Percentiles rank a stretch among this genome's conserved stretches.
phyloP scores from a whole-genome alignment of 306 rosid genomes.

The Sechiopsis laciniata region DNA sequence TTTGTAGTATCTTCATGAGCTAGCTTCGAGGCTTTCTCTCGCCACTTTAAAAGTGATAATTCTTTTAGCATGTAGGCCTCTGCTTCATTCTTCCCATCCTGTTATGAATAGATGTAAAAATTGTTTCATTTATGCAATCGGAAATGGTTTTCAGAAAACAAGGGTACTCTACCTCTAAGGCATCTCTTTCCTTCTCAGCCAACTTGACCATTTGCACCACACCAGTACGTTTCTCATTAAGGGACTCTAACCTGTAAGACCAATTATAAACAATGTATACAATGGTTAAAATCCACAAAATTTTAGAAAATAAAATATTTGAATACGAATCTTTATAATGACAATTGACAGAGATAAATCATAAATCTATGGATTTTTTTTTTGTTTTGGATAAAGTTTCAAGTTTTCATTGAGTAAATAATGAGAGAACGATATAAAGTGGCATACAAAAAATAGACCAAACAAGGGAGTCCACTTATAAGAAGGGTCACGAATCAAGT shows the following conservation, averaged over 20 bases:
- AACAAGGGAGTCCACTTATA: background rate
- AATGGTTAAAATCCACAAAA: background rate
- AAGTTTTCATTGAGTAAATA: too few relatives aligned
- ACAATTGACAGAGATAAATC: background rate
- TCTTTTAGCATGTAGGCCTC: conserved; percentile 89
- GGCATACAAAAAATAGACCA: background rate
- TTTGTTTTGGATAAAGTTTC: too few relatives aligned
- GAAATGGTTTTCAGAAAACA: conserved; percentile 12
- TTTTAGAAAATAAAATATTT: background rate
- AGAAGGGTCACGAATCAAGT: too few relatives aligned
- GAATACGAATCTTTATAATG: background rate
- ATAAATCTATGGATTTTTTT: background rate
- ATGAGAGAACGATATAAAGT: too few relatives aligned
- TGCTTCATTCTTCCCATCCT: conserved; percentile 94
- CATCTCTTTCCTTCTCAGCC: conserved; percentile 92
- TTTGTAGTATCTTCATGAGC: conserved; percentile 61
- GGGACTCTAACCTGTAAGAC: conserved; percentile 64
- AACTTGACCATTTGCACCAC: conserved; percentile 97
- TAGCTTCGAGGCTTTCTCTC: conserved; percentile 75
- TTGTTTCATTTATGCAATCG: background rate
- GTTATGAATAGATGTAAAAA: conserved; percentile 25
- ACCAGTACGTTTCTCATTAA: conserved; percentile 81
- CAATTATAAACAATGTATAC: conserved; percentile 22
- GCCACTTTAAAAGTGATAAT: conserved; percentile 81
- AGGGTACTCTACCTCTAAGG: conserved; percentile 64